Base-by-base conservation (phyloP, 352 stramenopile genomes). In the Pythium graminicola region DNA sequence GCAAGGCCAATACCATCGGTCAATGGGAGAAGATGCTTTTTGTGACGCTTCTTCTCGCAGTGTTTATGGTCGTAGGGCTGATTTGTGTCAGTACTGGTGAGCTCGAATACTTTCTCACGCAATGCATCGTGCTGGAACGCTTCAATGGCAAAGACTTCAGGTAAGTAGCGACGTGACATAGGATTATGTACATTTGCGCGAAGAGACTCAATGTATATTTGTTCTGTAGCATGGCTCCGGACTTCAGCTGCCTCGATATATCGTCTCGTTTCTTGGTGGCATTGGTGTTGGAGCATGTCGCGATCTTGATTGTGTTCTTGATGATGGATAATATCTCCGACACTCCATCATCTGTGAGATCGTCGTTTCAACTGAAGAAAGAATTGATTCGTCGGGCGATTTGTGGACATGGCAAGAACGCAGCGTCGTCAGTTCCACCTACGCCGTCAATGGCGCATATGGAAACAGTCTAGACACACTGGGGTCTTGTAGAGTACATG, bases 11-110 rank as follows among this genome's bases (percentile, higher is more conserved):
- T 62, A 91, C 74, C 41, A 91, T 93, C 42, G 80, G 80, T 5
- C 82, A 91, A 46, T 93, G 82, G 82, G 82, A 93, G 47, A 93
- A 91, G 31, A 88, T 87, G 64, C 64, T 93, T 2, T 89, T 89
- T 40, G 87, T 85, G 46, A 93, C 82, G 19, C 63, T 93, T 19
- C 74, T 93, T 24, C 58, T 93, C 8, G 82, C 75, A 22, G 78
- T 93, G 7, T 93, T 90, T 54, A 73, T 89, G 42, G 78, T 93
- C 40, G 82, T 89, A 19, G 79, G 82, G 0, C 76, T 93, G 1
- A 89, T 93, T 50, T 93, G 82, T 42, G 56, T 90, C n/a, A 90
- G 79, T 31, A 85, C 82, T 6, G 82, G 82, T 8, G 78, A 93
- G 48, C 70, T 93, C 10, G 82, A 93, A 50, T 90, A 89, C 42